Conservation (phyloP, 176 grass and related monocot genomes). For the Dactylis glomerata region DNA sequence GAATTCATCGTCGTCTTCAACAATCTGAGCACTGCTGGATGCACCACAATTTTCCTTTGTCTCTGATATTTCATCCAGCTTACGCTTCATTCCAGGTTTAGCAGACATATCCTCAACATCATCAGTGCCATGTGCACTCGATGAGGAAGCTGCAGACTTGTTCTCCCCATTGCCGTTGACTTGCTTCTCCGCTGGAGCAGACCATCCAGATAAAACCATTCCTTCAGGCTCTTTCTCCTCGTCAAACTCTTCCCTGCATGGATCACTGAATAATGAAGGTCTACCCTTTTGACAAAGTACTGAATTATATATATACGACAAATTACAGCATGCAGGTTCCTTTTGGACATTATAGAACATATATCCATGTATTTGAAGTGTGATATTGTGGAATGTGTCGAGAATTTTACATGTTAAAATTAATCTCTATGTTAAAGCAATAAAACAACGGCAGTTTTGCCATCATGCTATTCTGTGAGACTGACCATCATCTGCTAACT, state of each 20-base stretch:
- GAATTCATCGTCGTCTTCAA: constrained; percentile 66
- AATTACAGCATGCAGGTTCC: background rate
- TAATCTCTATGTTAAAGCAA: background rate
- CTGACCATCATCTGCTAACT: constrained; percentile 1
- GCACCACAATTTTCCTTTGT: constrained; percentile 39
- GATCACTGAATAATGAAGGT: constrained; percentile 21
- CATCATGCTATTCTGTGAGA: background rate
- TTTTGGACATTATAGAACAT: background rate
- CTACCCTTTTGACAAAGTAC: background rate
- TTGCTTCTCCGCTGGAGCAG: constrained; percentile 45
- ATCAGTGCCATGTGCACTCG: constrained; percentile 14
- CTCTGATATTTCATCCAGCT: constrained; percentile 62
- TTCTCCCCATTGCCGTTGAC: constrained; percentile 61
- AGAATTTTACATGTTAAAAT: background rate
- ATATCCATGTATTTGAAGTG: background rate
- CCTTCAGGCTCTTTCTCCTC: constrained; percentile 88
- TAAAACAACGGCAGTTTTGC: constrained; percentile 2
- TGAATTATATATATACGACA: background rate
- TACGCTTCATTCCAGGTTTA: constrained; percentile 69
- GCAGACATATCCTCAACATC: constrained; percentile 6
- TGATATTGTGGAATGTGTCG: background rate
- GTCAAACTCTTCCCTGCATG: constrained; percentile 88
- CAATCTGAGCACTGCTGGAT: constrained; percentile 48
- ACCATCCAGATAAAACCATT: constrained; percentile 89
- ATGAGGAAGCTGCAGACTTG: constrained; percentile 31